Conservation (phyloP, 2,329 filamentous ascomycete genomes). For the Mycocentrospora acerina region DNA sequence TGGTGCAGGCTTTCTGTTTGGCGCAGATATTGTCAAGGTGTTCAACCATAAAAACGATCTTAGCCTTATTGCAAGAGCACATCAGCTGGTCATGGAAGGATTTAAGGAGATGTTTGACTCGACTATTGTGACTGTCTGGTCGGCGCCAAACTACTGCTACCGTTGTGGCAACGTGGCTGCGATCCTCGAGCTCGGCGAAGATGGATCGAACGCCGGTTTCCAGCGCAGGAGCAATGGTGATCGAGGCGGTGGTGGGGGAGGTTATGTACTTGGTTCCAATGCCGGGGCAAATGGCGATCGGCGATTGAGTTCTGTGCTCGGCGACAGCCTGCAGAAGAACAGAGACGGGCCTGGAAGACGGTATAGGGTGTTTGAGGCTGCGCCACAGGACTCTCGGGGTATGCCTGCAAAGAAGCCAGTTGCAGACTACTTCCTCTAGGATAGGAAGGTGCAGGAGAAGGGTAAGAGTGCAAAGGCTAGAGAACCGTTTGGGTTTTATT, state of each 20-base stretch:
- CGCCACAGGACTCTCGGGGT: conserved; percentile 89
- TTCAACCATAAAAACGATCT: conserved; percentile 96
- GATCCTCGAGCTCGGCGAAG: conserved; percentile 88
- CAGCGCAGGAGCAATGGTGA: conserved; percentile 67
- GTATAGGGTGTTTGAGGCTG: conserved; percentile 94
- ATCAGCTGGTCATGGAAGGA: conserved; percentile 98
- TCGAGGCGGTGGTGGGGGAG: conserved; percentile 47
- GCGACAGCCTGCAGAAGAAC: conserved; percentile 45
- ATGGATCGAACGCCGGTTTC: conserved; percentile 59
- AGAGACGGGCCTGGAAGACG: conserved; percentile 75
- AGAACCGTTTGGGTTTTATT: too few relatives aligned
- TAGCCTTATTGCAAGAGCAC: conserved; percentile 86
- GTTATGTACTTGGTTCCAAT: conserved; percentile 39
- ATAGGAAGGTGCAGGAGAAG: conserved; percentile 1
- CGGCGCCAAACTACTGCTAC: conserved; percentile 72
- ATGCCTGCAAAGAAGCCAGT: conserved; percentile 99
- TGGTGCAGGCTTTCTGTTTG: conserved; percentile 93
- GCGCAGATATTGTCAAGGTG: conserved; percentile 86
- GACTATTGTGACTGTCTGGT: conserved; percentile 94
- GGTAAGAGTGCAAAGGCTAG: not conserved
- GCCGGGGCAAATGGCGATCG: conserved; percentile 36
- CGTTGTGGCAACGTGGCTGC: conserved; percentile 69
- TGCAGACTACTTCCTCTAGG: conserved; percentile 85
- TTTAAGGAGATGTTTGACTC: conserved; percentile 97
- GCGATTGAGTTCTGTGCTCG: conserved; percentile 42